Evolutionary conservation across 208 protist species (phyloP).

Genomic region (Spongospora subterranea): DNA sequence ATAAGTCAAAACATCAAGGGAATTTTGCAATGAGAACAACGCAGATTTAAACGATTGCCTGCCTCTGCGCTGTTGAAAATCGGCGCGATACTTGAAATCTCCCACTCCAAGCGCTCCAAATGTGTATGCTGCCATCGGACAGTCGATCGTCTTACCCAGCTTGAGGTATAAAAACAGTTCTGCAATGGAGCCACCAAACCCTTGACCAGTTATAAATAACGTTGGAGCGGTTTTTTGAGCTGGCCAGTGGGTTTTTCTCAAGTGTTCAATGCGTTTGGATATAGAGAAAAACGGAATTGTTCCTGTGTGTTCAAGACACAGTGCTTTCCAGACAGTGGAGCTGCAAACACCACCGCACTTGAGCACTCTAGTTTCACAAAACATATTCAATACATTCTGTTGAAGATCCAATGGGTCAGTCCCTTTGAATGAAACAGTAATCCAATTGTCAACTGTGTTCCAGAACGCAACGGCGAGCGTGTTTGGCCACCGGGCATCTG

Average conservation of each 20-base stretch:
- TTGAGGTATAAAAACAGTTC: conserved; percentile 52
- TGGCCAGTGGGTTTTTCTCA: neutral
- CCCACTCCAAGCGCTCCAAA: conserved; percentile 28
- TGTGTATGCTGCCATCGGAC: neutral
- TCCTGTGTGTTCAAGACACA: neutral
- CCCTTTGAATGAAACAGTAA: conserved; percentile 19
- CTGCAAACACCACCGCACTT: neutral
- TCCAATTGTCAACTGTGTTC: neutral
- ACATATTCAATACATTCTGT: neutral
- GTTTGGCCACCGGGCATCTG: neutral
- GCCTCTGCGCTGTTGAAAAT: neutral
- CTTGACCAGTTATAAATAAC: conserved; percentile 2
- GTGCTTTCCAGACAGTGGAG: neutral
- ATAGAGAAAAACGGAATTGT: neutral
- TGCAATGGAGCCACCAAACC: conserved; percentile 18
- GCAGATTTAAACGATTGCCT: neutral
- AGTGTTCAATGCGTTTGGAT: neutral
- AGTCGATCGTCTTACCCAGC: neutral
- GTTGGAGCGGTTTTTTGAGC: neutral
- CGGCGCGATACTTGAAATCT: neutral
- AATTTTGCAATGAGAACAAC: neutral
- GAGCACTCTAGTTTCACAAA: neutral
- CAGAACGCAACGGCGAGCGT: conserved; percentile 1
- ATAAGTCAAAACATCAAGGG: neutral
- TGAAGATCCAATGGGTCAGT: neutral